Evolutionary conservation across 768 basidiomycete genomes (phyloP), one percentile per base, ranked within the genome.

Genomic region (Suillus subaureus): DNA sequence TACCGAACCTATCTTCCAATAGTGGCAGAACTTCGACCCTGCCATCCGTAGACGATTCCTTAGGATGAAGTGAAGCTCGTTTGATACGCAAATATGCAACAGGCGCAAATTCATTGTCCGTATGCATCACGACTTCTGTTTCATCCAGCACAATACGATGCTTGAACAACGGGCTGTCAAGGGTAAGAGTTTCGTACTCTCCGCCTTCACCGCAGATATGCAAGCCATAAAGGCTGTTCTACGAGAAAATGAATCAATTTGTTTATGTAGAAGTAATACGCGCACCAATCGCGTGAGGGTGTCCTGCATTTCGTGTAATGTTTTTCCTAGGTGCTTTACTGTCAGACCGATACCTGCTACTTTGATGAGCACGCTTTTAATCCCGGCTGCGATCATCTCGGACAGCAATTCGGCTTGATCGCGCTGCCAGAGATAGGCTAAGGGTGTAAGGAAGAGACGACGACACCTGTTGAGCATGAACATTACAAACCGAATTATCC

Each of bases 141-240:
- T 89, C 86, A 40, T 78, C 82, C 89, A 98, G 74, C 8, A 79
- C 74, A 42, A 99, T 90, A 12, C 84, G 82, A 45, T 84, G 83
- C 69, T 93, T 93, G 85, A 96, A 99, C 15, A 97, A 72, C 0
- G 96, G 93, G 67, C 91, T 92, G 69, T 97, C 93, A 15, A 96
- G 80, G 1, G 97, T 98, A 64, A 99, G 80, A 0, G 91, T 93
- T 75, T 99, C 97, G 77, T 98, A 99, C 79, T 99, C 97, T 2
- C 97, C 97, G 2, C 97, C 97, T 79, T 99, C 97, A 12, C 97
- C 97, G 67, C 97, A 98, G 2, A 97, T 85, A 73, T 99, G 97
- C 0, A 91, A 89, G 5, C 96, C 96, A 71, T 95, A 99, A 33
- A 87, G 77, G 12, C 78, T 73, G 74, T 96, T 94, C 94, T 95